Evolutionary conservation across 805 yeast genomes (phyloP), one percentile per base, ranked within the genome.

Genomic region (fission yeast (Schizosaccharomyces pombe)): DNA sequence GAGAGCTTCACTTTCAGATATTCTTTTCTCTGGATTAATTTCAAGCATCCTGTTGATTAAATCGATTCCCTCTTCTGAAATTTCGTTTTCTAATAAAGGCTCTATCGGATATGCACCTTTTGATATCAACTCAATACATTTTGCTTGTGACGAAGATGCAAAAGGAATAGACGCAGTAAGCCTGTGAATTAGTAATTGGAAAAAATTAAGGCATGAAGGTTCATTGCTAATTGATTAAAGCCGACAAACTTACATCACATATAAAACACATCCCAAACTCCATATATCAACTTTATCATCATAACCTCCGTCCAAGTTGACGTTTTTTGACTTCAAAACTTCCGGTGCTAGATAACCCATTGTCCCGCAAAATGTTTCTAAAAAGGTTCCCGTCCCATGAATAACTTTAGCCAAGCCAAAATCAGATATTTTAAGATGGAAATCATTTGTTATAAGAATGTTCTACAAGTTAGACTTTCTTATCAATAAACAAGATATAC

Each of bases 351-450:
- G 82, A 62, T 91, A 91, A 1, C 97, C 96, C 58, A 91, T 66
- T 0, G 99, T 91, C 1, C 99, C 99, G 68, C 99, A 91, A 62
- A 91, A 91, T 0, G 99, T 89, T 64, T 85, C 87, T 82, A 91
- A 80, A 58, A 82, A 78, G 1, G 94, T 78, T 14, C 31, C 53
- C 4, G 11, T 8, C 9, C 24, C 33, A 56, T 82, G 91, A 58
- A 86, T 79, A 29, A 85, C 79, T 66, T 91, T 91, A 0, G 98
- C 98, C 49, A 91, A 70, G 0, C 99, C 99, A 68, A 91, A 91
- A 68, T 91, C 99, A 2, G 96, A 84, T 40, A 91, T 83, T 63
- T 91, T 91, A n/a, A 91, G 80, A 16, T 78, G 65, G 3, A 87
- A 91, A 63, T 85, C 94, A 62, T 79, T 82, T 61, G 85, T 85